Evolutionary conservation across 192 early-diverging fungal species (phyloP), one percentile per base, ranked within the genome.

Genomic region (Spizellomyces sp.): DNA sequence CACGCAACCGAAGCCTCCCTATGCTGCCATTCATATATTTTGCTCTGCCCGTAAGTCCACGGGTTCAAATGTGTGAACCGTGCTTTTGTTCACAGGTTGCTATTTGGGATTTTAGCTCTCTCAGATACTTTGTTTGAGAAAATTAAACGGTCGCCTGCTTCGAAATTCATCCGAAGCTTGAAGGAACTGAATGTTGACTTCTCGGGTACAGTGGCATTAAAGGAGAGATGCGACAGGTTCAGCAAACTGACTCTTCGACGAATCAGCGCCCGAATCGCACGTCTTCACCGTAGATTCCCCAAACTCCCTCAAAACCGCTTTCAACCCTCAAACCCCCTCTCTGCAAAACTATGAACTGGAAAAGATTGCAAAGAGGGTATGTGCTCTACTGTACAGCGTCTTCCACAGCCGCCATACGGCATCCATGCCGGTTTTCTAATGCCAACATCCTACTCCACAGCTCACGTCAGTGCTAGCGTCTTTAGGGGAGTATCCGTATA

Each of bases 401-500:
- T 36, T 36, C 27, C 27, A 36, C 27, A 36, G 3, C 27, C 27
- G 27, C n/a, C 27, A 36, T 36, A 36, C 27, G 27, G 27, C 27
- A 36, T 36, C 27, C 27, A 3, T 36, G 27, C 3, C 27, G 27
- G 27, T 36, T 2, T 2, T 36, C 27, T 36, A 36, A 36, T 36
- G 27, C 27, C 27, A 36, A 36, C 27, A 36, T 36, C 27, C 27
- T 36, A 36, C 3, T 36, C 27, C 27, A 36, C 27, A 54, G 50
- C 12, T 54, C 17, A 4, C 50, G 50, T 54, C 94, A 19, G 89
- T 98, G 1, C 89, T 95, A 68, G 91, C 90, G 1, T 88, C 93
- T 6, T 75, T 98, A 21, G 95, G 94, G 41, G 95, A 97, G 66
- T 91, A 89, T 67, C 98, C 98, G 5, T 86, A 93, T 45, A 95